These are phyloP conservation scores for Russula compacta DNA, from an alignment of 768 basidiomycete genomes.

Conservation along the genomic window DNA sequence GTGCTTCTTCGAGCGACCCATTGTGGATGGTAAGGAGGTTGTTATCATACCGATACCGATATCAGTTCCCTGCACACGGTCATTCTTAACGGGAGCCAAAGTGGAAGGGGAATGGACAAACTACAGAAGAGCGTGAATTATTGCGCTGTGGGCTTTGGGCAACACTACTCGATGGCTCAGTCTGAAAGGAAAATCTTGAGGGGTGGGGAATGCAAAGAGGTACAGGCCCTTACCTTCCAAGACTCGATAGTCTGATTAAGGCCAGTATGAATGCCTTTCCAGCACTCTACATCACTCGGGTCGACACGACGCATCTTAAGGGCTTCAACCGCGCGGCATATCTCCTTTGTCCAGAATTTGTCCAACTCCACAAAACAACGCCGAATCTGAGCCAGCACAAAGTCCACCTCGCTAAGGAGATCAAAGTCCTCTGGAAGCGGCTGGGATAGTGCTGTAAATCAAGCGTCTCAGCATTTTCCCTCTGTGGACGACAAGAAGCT, in stretches of 20 bases:
- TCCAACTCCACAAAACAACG: not conserved
- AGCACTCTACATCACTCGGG: not conserved
- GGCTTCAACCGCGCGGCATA: not conserved
- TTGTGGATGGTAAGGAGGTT: not conserved
- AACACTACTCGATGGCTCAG: not conserved
- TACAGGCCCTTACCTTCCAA: not conserved
- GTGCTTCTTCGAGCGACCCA: not conserved
- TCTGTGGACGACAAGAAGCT: not conserved
- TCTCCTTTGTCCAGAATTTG: not conserved
- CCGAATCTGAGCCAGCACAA: not conserved
- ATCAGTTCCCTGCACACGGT: not conserved
- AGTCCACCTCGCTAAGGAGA: not conserved
- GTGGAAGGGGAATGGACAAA: not conserved
- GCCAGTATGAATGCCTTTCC: not conserved
- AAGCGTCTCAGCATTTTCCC: not conserved
- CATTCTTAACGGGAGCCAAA: not conserved
- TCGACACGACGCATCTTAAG: not conserved
- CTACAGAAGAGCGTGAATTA: not conserved
- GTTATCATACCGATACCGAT: not conserved
- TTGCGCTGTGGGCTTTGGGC: too few species aligned
- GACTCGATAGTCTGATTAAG: not conserved
- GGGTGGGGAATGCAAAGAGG: not conserved
- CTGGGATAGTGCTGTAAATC: not conserved
- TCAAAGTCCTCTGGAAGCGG: not conserved
- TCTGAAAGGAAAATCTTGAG: not conserved